These are phyloP conservation scores for Globisporangium cederbergense DNA, from an alignment of 352 stramenopile species.

Conservation along the genomic window DNA sequence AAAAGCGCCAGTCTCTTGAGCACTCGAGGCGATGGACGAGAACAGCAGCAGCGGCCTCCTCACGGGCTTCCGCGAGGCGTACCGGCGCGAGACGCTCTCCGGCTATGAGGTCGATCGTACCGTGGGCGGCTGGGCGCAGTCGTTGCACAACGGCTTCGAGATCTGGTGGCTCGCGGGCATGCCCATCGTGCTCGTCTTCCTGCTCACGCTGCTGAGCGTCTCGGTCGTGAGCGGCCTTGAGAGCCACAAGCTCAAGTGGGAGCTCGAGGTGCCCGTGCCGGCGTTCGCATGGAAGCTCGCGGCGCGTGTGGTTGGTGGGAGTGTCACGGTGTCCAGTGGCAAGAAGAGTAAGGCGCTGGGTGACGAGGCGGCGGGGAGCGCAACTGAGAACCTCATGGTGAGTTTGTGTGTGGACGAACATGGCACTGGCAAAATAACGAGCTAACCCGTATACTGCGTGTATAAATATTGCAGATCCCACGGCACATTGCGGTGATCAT, in stretches of 20 bases:
- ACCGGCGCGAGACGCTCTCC: constrained; percentile 57
- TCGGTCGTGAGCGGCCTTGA: constrained; percentile 60
- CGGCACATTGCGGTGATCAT: constrained; percentile 95
- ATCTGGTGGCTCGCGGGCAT: constrained; percentile 85
- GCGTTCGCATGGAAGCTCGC: constrained; percentile 18
- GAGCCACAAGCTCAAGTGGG: constrained; percentile 31
- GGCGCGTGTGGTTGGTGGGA: constrained; percentile 4
- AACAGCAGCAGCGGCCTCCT: constrained; percentile 44
- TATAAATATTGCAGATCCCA: constrained; percentile 34
- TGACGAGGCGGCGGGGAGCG: too few relatives aligned
- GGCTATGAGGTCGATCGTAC: constrained; percentile 30
- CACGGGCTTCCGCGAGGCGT: constrained; percentile 40
- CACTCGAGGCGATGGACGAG: constrained; percentile 46
- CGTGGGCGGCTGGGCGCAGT: constrained; percentile 33
- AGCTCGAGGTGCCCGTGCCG: constrained; percentile 20
- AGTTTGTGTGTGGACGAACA: background rate
- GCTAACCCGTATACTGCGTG: background rate
- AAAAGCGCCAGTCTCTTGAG: background rate
- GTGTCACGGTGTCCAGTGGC: constrained; percentile 6
- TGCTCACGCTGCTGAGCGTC: constrained; percentile 72
- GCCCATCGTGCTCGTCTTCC: constrained; percentile 65
- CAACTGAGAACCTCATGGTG: constrained; percentile 28
- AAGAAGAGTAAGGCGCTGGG: constrained; percentile 1
- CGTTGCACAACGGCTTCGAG: constrained; percentile 82
- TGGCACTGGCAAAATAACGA: background rate